Evolutionary conservation across 306 rosid genomes (phyloP), one percentile per base, ranked within the genome.

Genomic region (Amphicarpaea edgeworthii): DNA sequence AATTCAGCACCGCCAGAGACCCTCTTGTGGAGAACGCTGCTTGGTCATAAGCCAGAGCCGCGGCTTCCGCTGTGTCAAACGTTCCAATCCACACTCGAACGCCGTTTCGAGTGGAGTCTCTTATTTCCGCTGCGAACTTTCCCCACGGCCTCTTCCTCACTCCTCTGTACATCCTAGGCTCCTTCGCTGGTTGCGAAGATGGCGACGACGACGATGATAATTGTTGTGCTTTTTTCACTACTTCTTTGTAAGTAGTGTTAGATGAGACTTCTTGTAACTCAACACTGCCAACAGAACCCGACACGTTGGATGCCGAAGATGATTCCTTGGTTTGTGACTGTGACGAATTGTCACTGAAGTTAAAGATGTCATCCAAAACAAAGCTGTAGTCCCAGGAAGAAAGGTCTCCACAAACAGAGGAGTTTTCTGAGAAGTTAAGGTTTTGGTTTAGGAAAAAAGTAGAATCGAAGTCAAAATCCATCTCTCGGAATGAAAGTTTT

Each of bases 41-140:
- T 75, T 94, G 96, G 41, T 94, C 98, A 19, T 94, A 91, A 0
- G 98, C 97, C 46, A 94, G 51, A 16, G 98, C 98, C 2, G 98
- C 98, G 0, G 86, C 96, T 81, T 91, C 93, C 0, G 96, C 91
- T 1, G 87, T 90, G 4, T 91, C 98, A 4, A 94, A 94, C 2
- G 98, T 94, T 23, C 98, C 98, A 1, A 94, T 89, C 97, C 97
- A 94, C 12, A 94, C 98, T 38, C 98, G 63, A 8, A 87, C 83
- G 0, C 97, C 97, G 1, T 87, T 83, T 78, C 97, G 79, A 0
- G 98, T 94, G 0, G 98, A 94, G 32, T 94, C 97, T 20, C 98
- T 86, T 60, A 91, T 94, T 62, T 94, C 98, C 0, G 98, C 97
- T 0, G 98, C 97, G 12, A 53, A 91, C 37, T 94, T 91, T 6